A percentile compares a stretch with the other conserved stretches of the same genome.
Evolutionary conservation across 768 basidiomycete genomes (phyloP).

Genomic region (Leccinum olivaceopallidum): DNA sequence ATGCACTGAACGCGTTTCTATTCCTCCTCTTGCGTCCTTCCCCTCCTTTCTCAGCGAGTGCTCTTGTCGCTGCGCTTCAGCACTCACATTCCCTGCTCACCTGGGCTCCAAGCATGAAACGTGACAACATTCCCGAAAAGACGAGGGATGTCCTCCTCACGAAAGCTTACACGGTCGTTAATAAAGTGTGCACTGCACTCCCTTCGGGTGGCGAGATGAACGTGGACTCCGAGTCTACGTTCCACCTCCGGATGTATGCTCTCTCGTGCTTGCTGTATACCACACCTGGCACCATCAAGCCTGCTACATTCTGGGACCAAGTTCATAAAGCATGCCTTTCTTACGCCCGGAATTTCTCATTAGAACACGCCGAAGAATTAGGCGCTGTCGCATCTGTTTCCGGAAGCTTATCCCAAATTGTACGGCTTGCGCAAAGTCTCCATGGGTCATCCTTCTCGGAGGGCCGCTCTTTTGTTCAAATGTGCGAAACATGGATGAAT

Average conservation of each 20-base stretch:
- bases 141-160: slow-evolving; percentile 60
- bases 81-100: slow-evolving; percentile 41
- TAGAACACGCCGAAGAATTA: slow-evolving; percentile 18
- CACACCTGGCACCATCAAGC: slow-evolving; percentile 45
- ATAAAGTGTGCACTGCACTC: slow-evolving; percentile 29
- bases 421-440: slow-evolving; percentile 40
- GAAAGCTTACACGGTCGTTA: slow-evolving; percentile 57
- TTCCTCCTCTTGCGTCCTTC: slow-evolving; percentile 26
- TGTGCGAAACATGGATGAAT: slow-evolving; percentile 73
- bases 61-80: slow-evolving; percentile 34
- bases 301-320: slow-evolving; percentile 73
- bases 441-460: slow-evolving; percentile 43
- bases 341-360: slow-evolving; percentile 26
- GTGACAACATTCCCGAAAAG: slow-evolving; percentile 43
- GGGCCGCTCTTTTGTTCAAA: slow-evolving; percentile 54
- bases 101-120: slow-evolving; percentile 51
- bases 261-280: slow-evolving; percentile 52
- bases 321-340: slow-evolving; percentile 47
- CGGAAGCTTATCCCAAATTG: slow-evolving; percentile 43
- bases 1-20: slow-evolving; percentile 48
- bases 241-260: slow-evolving; percentile 42
- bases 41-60: slow-evolving; percentile 16
- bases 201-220: slow-evolving; percentile 29
- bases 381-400: slow-evolving; percentile 39
- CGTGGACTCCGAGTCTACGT: slow-evolving; percentile 26